Conservation (phyloP, 23 red algal species). For the Gracilaria domingensis region DNA sequence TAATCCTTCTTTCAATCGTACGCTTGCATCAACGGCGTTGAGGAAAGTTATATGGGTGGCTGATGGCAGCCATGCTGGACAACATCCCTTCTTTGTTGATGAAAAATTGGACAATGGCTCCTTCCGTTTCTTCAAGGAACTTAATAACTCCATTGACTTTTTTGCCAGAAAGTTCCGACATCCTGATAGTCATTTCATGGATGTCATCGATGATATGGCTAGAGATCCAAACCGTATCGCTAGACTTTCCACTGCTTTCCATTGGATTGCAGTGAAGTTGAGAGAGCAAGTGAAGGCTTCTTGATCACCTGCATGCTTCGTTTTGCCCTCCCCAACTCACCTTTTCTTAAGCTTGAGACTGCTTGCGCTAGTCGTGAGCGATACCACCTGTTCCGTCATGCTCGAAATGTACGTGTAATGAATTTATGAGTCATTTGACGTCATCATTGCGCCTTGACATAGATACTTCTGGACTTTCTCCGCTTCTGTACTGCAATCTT, state of each 20-base stretch:
- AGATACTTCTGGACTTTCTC: too few species aligned
- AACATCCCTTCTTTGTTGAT: conserved; percentile 88
- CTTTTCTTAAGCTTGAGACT: too few species aligned
- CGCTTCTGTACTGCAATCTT: too few species aligned
- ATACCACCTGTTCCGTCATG: neutral
- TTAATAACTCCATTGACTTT: conserved; percentile 26
- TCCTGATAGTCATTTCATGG: conserved; percentile 68
- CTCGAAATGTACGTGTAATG: too few species aligned
- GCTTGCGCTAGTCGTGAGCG: neutral
- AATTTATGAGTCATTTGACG: too few species aligned
- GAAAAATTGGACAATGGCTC: conserved; percentile 30
- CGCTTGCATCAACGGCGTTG: conserved; percentile 46
- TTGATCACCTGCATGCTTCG: neutral
- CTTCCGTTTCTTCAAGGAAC: conserved; percentile 7
- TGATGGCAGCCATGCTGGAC: conserved; percentile 59
- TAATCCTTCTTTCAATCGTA: conserved; percentile 50
- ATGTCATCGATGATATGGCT: conserved; percentile 65
- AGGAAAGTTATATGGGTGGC: conserved; percentile 74
- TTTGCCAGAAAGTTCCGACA: conserved; percentile 76
- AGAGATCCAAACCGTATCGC: conserved; percentile 21
- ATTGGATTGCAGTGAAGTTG: neutral
- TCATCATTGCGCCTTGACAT: too few species aligned
- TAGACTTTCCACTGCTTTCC: neutral
- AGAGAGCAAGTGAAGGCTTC: neutral
- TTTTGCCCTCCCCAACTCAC: neutral